These are phyloP conservation scores for Ormosia emarginata DNA, from an alignment of 306 rosid genomes.

Conservation along the genomic window DNA sequence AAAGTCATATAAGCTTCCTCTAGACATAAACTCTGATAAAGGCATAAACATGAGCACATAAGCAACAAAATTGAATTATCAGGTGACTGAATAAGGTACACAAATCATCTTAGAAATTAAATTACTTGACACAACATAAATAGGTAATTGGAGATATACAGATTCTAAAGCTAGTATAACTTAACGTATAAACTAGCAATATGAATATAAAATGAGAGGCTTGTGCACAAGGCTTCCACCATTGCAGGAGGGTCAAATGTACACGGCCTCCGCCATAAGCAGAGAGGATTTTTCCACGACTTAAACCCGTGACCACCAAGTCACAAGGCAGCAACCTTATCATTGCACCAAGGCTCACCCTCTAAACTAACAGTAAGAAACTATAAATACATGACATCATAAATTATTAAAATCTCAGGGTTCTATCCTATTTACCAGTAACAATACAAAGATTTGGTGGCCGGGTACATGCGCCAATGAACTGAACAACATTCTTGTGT, in stretches of 20 bases:
- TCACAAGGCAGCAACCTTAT: constrained; percentile 3
- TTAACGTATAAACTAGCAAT: neutral
- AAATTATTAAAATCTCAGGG: neutral
- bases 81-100: constrained; percentile 13
- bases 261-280: neutral
- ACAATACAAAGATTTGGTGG: constrained; percentile 92
- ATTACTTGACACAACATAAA: constrained; percentile 20
- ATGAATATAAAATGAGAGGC: neutral
- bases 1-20: constrained; percentile 92
- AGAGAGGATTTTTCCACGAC: neutral
- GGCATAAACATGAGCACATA: constrained; percentile 34
- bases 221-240: constrained; percentile 14
- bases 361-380: constrained; percentile 17
- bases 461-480: constrained; percentile 92
- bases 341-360: constrained; percentile 18
- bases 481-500: constrained; percentile 99
- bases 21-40: constrained; percentile 89
- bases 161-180: constrained; percentile 15
- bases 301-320: neutral
- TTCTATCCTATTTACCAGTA: constrained; percentile 61
- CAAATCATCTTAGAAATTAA: constrained; percentile 32
- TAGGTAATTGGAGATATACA: constrained; percentile 5
- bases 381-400: neutral
- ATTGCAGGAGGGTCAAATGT: constrained; percentile 8
- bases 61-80: constrained; percentile 34